Percentiles rank a stretch among this genome's conserved stretches.
phyloP scores from a whole-genome alignment of 176 grass and related monocot species.

The Ananas comosus region DNA sequence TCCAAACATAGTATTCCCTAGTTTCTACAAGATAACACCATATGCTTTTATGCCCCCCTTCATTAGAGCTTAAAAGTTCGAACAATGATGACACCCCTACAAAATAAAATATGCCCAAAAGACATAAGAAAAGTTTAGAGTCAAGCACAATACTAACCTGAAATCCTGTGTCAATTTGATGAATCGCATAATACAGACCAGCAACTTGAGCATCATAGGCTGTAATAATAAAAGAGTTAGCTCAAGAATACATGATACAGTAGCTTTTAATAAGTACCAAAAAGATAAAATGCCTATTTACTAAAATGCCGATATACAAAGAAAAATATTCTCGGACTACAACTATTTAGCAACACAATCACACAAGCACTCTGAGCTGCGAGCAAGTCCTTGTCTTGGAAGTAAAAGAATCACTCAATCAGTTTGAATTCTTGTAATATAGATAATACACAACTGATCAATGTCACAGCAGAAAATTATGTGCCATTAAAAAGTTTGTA shows the following conservation, averaged over 20 bases:
- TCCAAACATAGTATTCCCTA: too few species aligned
- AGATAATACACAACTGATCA: too few species aligned
- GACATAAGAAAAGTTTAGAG: neutral
- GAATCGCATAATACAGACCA: slow-evolving; percentile 68
- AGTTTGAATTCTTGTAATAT: too few species aligned
- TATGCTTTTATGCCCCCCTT: too few species aligned
- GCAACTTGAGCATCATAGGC: slow-evolving; percentile 96
- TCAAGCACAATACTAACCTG: slow-evolving; percentile 39
- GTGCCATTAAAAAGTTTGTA: too few species aligned
- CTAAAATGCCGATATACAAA: neutral
- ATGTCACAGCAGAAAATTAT: too few species aligned
- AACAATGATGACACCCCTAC: slow-evolving; percentile 4
- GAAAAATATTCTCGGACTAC: neutral
- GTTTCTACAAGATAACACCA: too few species aligned
- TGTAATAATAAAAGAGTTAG: slow-evolving; percentile 38
- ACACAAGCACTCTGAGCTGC: too few species aligned
- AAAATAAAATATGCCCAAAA: neutral
- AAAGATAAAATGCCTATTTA: neutral
- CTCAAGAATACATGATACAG: neutral
- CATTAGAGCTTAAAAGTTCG: neutral
- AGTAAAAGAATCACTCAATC: too few species aligned
- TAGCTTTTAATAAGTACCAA: neutral
- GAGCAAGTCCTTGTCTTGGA: too few species aligned
- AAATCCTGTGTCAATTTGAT: slow-evolving; percentile 64
- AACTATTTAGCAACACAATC: too few species aligned